Percentiles rank a stretch among this genome's conserved stretches.
phyloP scores from a whole-genome alignment of 2,329 filamentous ascomycete genomes.

The Ceratocystis variospora region DNA sequence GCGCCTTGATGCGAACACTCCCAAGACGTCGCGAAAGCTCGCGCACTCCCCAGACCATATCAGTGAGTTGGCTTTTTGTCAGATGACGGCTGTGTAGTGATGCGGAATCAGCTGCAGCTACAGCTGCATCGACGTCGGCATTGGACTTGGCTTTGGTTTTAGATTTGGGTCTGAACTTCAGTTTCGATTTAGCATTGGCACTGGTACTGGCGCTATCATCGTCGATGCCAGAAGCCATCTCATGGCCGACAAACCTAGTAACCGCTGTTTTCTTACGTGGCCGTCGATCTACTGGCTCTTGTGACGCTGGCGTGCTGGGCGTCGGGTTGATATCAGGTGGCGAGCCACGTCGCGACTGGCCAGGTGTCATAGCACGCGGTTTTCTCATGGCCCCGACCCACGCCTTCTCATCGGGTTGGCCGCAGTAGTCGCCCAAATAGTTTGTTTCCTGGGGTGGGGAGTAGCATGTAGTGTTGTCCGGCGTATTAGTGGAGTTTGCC shows the following conservation, averaged over 20 bases:
- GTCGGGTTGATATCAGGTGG: conserved; percentile 9
- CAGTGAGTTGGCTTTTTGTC: conserved; percentile 86
- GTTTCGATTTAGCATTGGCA: not conserved
- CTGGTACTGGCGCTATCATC: not conserved
- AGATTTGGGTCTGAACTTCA: not conserved
- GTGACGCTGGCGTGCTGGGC: conserved; percentile 14
- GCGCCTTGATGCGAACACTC: conserved; percentile 67
- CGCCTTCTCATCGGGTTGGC: conserved; percentile 43
- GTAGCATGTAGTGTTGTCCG: too few species aligned
- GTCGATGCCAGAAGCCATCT: too few species aligned
- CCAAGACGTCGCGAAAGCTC: conserved; percentile 78
- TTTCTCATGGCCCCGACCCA: conserved; percentile 39
- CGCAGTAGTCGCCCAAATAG: conserved; percentile 23
- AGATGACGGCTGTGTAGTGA: conserved; percentile 53
- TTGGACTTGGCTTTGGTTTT: too few species aligned
- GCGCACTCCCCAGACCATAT: conserved; percentile 93
- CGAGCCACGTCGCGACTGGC: conserved; percentile 30
- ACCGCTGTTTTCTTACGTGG: not conserved
- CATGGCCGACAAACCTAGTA: not conserved
- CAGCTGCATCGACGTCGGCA: conserved; percentile 18
- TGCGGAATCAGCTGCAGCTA: conserved; percentile 20
- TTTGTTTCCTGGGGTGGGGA: too few species aligned
- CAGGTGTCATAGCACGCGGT: conserved; percentile 22
- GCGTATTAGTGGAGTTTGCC: not conserved
- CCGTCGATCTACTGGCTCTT: not conserved